phyloP scores from a whole-genome alignment of 2,329 filamentous ascomycete genomes.

The Fusarium marasasianum region DNA sequence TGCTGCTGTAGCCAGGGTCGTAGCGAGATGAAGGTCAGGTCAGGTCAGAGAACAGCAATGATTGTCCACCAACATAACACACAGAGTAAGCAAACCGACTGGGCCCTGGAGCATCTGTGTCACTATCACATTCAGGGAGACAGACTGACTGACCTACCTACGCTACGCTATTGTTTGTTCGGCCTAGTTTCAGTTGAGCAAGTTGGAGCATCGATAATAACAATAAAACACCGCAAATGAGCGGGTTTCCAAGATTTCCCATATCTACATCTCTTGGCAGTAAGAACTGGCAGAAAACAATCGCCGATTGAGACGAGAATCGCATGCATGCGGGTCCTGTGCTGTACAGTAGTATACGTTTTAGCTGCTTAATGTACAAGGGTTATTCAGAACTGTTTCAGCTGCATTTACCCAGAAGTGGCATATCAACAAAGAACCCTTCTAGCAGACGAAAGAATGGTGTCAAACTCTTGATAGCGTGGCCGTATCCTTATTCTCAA shows the following conservation, averaged over 20 bases:
- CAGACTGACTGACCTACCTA: conserved; percentile 3
- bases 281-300: conserved; percentile 16
- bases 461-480: conserved; percentile 1
- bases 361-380: conserved; percentile 6
- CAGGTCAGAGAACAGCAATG: conserved; percentile 12
- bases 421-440: conserved; percentile 8
- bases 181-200: conserved; percentile 13
- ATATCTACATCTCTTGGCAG: conserved; percentile 18
- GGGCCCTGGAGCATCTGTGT: background rate
- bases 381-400: conserved; percentile 24
- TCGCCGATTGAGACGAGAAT: conserved; percentile 28
- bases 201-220: background rate
- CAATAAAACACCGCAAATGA: conserved; percentile 22
- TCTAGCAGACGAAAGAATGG: background rate
- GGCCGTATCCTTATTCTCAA: conserved; percentile 1
- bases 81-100: conserved; percentile 5
- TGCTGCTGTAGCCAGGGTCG: conserved; percentile 24
- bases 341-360: conserved; percentile 7
- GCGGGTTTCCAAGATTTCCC: conserved; percentile 22
- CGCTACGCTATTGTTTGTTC: background rate
- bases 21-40: conserved; percentile 37
- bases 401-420: conserved; percentile 19
- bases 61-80: conserved; percentile 15
- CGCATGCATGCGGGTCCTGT: conserved; percentile 15
- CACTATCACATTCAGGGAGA: conserved; percentile 12